These are phyloP conservation scores for Lactifluus piperatus DNA, from an alignment of 768 basidiomycete genomes.

Conservation along the genomic window DNA sequence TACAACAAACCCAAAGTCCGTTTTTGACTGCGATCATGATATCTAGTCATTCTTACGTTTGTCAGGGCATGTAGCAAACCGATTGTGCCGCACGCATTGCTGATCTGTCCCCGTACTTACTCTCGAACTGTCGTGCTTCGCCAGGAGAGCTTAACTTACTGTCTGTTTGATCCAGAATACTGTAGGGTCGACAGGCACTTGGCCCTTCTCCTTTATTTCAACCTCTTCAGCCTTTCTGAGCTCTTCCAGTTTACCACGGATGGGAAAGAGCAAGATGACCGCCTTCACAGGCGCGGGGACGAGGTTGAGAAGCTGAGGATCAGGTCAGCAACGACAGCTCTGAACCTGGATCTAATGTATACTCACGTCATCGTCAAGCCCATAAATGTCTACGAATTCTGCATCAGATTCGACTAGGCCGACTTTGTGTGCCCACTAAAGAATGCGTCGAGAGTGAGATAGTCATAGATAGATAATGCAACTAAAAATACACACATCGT, in stretches of 20 bases:
- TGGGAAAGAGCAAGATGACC: conserved; percentile 79
- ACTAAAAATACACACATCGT: background rate
- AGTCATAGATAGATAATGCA: conserved; percentile 5
- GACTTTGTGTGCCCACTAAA: background rate
- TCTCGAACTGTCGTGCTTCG: background rate
- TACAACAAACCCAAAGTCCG: conserved; percentile 30
- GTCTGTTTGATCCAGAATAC: conserved; percentile 90
- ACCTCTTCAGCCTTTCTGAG: conserved; percentile 54
- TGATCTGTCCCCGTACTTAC: conserved; percentile 20
- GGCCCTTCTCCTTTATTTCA: conserved; percentile 38
- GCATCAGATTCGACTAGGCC: conserved; percentile 3
- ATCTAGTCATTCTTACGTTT: conserved; percentile 44
- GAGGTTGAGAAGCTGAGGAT: conserved; percentile 53
- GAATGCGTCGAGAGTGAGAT: conserved; percentile 25
- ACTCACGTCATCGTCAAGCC: conserved; percentile 16
- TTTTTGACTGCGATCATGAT: background rate
- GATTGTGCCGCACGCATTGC: conserved; percentile 28
- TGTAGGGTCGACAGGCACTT: conserved; percentile 46
- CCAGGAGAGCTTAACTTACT: conserved; percentile 32
- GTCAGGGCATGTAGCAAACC: conserved; percentile 40
- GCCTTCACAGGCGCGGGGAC: conserved; percentile 75
- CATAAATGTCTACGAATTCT: conserved; percentile 18
- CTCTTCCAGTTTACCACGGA: conserved; percentile 40
- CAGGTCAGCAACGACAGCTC: background rate
- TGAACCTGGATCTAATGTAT: background rate